Evolutionary conservation across 345 rosid species (phyloP).

Genomic region (Syzygium aqueum): DNA sequence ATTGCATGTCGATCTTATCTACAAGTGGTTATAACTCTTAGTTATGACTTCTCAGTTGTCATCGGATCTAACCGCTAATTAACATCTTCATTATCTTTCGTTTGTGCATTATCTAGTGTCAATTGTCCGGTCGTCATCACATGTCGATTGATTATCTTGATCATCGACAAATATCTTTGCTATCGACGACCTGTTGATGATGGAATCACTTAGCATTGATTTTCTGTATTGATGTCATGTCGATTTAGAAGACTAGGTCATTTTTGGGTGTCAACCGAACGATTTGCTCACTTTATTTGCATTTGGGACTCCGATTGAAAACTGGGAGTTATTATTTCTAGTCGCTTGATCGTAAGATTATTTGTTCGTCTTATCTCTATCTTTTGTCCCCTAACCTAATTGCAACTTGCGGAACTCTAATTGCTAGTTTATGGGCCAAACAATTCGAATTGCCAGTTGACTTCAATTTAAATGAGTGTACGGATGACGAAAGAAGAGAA

Average conservation of each 20-base stretch:
- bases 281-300: neutral
- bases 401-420: neutral
- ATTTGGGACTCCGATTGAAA: neutral
- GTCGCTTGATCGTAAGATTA: neutral
- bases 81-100: neutral
- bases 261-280: neutral
- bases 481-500: neutral
- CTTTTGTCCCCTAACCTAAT: neutral
- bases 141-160: neutral
- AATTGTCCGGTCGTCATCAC: neutral
- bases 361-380: neutral
- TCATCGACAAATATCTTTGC: neutral
- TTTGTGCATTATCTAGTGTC: neutral
- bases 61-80: neutral
- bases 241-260: neutral
- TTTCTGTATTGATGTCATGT: neutral
- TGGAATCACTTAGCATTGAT: neutral
- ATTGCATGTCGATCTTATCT: neutral
- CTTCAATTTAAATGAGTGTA: neutral
- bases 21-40: neutral
- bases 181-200: neutral
- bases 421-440: neutral
- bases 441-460: neutral
- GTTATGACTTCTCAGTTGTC: neutral
- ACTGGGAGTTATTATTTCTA: neutral